A percentile compares a stretch with the other conserved stretches of the same genome.
Conservation (phyloP, 1,284 basidiomycete species). For the Macrocystidia cucumis region DNA sequence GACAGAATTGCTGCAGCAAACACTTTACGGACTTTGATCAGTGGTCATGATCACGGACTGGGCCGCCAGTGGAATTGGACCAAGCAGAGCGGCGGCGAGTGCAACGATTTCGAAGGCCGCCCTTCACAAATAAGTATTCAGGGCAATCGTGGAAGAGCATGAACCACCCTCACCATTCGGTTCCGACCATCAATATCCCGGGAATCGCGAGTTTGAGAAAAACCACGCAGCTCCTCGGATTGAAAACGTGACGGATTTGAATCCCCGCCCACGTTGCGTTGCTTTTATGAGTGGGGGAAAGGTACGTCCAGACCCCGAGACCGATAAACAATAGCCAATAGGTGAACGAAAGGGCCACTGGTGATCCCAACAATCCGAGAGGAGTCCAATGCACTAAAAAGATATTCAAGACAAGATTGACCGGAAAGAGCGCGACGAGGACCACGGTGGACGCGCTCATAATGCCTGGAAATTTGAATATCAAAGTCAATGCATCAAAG, state of each 20-base stretch:
- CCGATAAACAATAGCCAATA: slow-evolving; percentile 62
- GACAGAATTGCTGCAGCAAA: slow-evolving; percentile 1
- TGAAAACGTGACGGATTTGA: slow-evolving; percentile 35
- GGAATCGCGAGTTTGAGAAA: slow-evolving; percentile 64
- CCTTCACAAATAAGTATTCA: slow-evolving; percentile 29
- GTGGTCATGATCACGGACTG: slow-evolving; percentile 81
- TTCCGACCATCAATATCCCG: slow-evolving; percentile 72
- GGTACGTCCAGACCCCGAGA: slow-evolving; percentile 37
- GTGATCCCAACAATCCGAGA: slow-evolving; percentile 56
- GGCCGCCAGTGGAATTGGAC: slow-evolving; percentile 58
- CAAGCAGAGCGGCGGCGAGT: slow-evolving; percentile 64
- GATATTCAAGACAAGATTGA: slow-evolving; percentile 58
- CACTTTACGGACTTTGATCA: slow-evolving; percentile 51
- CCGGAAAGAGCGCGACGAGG: slow-evolving; percentile 48
- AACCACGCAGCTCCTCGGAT: slow-evolving; percentile 35
- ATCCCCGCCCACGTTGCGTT: slow-evolving; percentile 65
- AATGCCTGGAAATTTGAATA: slow-evolving; percentile 39
- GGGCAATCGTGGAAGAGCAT: slow-evolving; percentile 1
- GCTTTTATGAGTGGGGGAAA: slow-evolving; percentile 41
- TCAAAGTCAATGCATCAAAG: background rate
- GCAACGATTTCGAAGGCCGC: slow-evolving; percentile 77
- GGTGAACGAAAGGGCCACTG: slow-evolving; percentile 57
- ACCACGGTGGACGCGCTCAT: slow-evolving; percentile 65
- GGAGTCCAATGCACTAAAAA: slow-evolving; percentile 50
- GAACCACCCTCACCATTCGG: slow-evolving; percentile 52